phyloP scores from a whole-genome alignment of 2,329 filamentous ascomycete genomes.

The Scortechinia acanthostroma region DNA sequence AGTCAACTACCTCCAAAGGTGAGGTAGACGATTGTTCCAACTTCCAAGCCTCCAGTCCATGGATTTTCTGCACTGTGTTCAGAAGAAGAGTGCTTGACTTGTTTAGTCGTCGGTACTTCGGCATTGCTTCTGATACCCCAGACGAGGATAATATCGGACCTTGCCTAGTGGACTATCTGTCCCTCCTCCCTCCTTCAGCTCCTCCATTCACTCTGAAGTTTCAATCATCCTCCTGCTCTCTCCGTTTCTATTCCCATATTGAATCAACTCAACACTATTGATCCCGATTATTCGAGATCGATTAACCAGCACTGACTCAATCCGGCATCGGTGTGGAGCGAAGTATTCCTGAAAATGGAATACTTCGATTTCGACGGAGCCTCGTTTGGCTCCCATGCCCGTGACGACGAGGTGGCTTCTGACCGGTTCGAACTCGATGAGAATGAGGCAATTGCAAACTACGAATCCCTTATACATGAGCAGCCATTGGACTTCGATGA shows the following conservation, averaged over 20 bases:
- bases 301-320: background rate
- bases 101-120: too few species aligned
- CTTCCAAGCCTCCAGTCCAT: background rate
- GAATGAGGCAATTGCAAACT: background rate
- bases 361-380: constrained; percentile 2
- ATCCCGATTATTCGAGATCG: background rate
- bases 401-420: background rate
- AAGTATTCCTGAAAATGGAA: too few species aligned
- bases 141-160: too few species aligned
- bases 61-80: background rate
- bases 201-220: too few species aligned
- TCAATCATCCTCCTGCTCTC: background rate
- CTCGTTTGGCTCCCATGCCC: background rate
- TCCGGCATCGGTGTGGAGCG: too few species aligned
- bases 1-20: constrained; percentile 2
- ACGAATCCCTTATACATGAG: background rate
- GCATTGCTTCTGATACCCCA: too few species aligned
- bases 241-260: background rate
- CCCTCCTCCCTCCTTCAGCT: background rate
- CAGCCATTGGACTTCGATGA: background rate
- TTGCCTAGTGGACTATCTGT: background rate
- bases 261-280: background rate
- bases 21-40: background rate
- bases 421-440: background rate
- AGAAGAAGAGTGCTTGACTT: background rate